phyloP scores from a whole-genome alignment of 495 filamentous ascomycete genomes.

The Hyaloscypha bicolor region DNA sequence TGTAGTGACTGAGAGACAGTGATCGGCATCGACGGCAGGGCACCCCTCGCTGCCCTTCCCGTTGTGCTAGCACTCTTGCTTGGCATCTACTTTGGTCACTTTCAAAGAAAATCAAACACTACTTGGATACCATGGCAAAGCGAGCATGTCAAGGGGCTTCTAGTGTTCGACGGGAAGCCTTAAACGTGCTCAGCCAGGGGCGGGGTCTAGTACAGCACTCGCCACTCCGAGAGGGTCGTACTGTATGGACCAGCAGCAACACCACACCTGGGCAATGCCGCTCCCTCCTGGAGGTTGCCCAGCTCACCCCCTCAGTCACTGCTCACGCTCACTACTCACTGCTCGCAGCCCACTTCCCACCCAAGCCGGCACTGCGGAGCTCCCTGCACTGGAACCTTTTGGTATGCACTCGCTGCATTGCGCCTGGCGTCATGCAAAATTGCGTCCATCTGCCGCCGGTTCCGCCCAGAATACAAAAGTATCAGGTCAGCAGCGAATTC shows the following conservation, averaged over 20 bases:
- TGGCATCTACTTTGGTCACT: not conserved
- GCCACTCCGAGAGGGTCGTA: too few species aligned
- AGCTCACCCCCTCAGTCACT: not conserved
- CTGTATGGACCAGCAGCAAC: too few species aligned
- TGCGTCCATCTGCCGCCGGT: not conserved
- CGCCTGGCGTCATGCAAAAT: not conserved
- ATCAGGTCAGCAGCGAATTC: not conserved
- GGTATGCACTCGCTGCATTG: not conserved
- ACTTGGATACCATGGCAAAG: too few species aligned
- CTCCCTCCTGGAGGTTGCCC: not conserved
- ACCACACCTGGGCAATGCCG: not conserved
- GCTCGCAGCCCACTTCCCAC: not conserved
- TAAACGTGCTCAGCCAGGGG: too few species aligned
- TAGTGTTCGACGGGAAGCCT: too few species aligned
- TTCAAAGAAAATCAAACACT: not conserved
- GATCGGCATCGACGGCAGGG: slow-evolving; percentile 1
- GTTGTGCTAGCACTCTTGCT: not conserved
- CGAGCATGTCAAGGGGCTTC: too few species aligned
- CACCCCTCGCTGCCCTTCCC: not conserved
- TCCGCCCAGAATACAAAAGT: not conserved
- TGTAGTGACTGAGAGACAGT: not conserved
- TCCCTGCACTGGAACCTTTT: not conserved
- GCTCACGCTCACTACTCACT: not conserved
- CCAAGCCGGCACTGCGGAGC: not conserved
- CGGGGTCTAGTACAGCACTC: too few species aligned